Percentiles rank a stretch among this genome's conserved stretches.
Evolutionary conservation across 2,329 filamentous ascomycete species (phyloP).

Genomic region (Amesomyces nigricolor): DNA sequence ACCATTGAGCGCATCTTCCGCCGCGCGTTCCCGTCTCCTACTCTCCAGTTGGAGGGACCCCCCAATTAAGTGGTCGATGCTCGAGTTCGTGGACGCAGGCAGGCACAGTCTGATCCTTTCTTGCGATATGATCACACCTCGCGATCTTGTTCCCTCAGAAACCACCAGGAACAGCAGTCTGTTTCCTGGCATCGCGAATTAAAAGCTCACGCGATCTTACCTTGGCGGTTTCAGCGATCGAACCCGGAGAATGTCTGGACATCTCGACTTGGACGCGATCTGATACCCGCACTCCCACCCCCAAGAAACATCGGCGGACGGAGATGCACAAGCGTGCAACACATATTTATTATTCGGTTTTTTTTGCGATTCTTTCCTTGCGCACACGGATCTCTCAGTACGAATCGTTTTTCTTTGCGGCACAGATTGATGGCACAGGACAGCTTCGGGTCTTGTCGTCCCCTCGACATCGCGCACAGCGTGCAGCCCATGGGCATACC

Average conservation of each 20-base stretch:
- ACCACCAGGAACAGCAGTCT: background rate
- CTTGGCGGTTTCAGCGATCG: background rate
- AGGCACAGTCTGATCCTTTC: background rate
- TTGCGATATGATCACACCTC: background rate
- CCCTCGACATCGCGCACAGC: background rate
- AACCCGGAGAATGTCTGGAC: background rate
- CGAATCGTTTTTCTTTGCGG: background rate
- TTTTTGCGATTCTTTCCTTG: background rate
- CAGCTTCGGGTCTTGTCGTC: conserved; percentile 2
- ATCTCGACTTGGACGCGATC: conserved; percentile 2
- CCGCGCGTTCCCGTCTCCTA: conserved; percentile 33
- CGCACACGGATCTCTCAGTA: background rate
- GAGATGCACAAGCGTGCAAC: background rate
- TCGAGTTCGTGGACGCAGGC: background rate
- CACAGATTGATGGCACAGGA: background rate
- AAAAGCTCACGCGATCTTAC: background rate
- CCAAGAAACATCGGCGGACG: background rate
- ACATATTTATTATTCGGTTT: background rate
- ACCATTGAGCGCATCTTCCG: conserved; percentile 46
- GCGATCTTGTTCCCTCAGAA: background rate
- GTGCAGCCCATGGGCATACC: background rate
- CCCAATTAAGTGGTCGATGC: background rate
- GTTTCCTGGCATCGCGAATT: background rate
- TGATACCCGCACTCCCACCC: background rate
- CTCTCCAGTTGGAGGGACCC: background rate